These are phyloP conservation scores for Penicillium sp. DNA, from an alignment of 2,329 filamentous ascomycete genomes.

Conservation along the genomic window DNA sequence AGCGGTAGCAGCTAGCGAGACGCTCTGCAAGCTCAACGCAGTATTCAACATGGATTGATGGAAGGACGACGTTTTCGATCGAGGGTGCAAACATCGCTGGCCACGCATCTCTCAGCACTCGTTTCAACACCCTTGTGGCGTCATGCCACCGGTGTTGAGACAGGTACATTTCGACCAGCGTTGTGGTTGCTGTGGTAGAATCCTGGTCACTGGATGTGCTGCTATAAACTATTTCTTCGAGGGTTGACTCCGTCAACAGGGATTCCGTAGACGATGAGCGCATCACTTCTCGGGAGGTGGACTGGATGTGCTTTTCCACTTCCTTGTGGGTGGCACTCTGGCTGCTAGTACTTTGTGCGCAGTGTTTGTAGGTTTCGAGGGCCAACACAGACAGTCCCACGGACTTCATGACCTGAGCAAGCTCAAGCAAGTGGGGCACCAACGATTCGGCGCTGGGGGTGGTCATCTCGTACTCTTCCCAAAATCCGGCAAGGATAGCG, in stretches of 20 bases:
- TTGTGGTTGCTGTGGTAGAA: conserved; percentile 37
- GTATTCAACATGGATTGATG: conserved; percentile 38
- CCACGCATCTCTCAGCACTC: conserved; percentile 41
- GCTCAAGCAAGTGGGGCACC: conserved; percentile 17
- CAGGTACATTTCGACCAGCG: conserved; percentile 37
- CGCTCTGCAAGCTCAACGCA: conserved; percentile 42
- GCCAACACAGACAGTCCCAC: conserved; percentile 40
- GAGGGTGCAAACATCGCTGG: conserved; percentile 40
- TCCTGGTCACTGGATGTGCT: conserved; percentile 33
- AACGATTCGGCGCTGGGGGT: conserved; percentile 27
- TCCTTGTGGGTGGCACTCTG: conserved; percentile 33
- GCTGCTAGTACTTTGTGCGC: conserved; percentile 30
- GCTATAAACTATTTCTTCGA: conserved; percentile 40
- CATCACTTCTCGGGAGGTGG: conserved; percentile 38
- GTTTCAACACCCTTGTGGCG: conserved; percentile 40
- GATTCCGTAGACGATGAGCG: conserved; percentile 30
- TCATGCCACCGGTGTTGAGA: conserved; percentile 42
- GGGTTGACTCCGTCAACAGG: conserved; percentile 35
- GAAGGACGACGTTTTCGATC: conserved; percentile 39
- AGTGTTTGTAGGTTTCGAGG: conserved; percentile 43
- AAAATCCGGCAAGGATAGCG: conserved; percentile 40
- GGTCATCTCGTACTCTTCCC: conserved; percentile 43
- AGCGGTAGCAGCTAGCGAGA: conserved; percentile 41
- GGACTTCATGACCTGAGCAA: conserved; percentile 41
- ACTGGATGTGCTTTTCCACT: conserved; percentile 38